Evolutionary conservation across 805 yeast genomes (phyloP).

Genomic region (Candida orba): DNA sequence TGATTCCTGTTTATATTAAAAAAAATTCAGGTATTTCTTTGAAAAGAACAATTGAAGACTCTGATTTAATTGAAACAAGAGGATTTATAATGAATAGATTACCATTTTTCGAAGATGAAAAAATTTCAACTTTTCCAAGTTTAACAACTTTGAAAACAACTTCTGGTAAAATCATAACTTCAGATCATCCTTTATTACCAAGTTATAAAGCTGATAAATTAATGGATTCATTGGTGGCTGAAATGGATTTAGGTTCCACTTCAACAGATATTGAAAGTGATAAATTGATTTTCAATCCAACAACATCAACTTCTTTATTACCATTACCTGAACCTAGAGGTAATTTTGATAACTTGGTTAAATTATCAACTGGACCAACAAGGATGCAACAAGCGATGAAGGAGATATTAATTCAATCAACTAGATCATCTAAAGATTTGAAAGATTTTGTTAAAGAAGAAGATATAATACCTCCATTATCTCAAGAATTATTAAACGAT

Average conservation of each 20-base stretch:
- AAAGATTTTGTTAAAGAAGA: conserved; percentile 11
- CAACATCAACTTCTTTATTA: conserved; percentile 8
- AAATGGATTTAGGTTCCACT: conserved; percentile 34
- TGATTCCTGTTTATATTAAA: conserved; percentile 40
- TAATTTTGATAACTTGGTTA: conserved; percentile 21
- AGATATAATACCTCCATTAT: conserved; percentile 24
- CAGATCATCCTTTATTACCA: conserved; percentile 27
- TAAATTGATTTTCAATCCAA: conserved; percentile 15
- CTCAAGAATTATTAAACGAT: conserved; percentile 16
- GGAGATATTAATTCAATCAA: conserved; percentile 10
- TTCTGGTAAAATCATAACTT: conserved; percentile 20
- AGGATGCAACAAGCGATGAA: conserved; percentile 14
- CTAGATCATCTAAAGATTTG: conserved; percentile 3
- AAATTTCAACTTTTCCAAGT: conserved; percentile 45
- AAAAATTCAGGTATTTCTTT: conserved; percentile 10
- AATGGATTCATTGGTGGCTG: conserved; percentile 39
- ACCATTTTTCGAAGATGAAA: conserved; percentile 74
- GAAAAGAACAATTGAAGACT: conserved; percentile 21
- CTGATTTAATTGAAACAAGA: conserved; percentile 21
- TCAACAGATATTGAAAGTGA: conserved; percentile 20
- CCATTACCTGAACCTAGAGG: conserved; percentile 11
- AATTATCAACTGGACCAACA: conserved; percentile 20
- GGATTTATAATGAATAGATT: conserved; percentile 46
- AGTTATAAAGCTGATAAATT: conserved; percentile 29
- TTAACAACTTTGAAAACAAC: conserved; percentile 30